phyloP scores from a whole-genome alignment of 352 stramenopile species.

The Globisporangium irregulare region DNA sequence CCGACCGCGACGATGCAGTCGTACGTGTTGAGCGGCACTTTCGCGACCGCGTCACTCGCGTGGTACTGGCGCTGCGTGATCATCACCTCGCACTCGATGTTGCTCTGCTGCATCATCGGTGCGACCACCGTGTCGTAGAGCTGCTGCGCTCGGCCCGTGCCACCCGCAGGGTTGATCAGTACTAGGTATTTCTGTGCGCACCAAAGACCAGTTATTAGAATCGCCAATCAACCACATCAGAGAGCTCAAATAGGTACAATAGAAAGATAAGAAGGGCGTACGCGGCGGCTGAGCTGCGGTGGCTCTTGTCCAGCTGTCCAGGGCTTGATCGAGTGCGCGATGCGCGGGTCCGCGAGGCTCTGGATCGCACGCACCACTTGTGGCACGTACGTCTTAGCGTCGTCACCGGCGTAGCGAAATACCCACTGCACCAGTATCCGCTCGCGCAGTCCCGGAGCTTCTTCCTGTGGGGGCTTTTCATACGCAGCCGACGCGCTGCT shows the following conservation, averaged over 20 bases:
- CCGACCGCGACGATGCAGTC: conserved; percentile 63
- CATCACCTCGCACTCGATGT: conserved; percentile 52
- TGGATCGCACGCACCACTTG: conserved; percentile 39
- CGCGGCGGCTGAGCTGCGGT: conserved; percentile 30
- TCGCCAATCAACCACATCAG: conserved; percentile 2
- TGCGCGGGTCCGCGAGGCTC: conserved; percentile 41
- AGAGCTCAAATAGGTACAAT: conserved; percentile 10
- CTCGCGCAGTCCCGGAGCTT: not conserved
- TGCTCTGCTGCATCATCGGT: conserved; percentile 46
- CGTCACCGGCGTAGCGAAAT: conserved; percentile 32
- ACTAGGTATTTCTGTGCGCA: conserved; percentile 45
- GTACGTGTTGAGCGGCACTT: conserved; percentile 43
- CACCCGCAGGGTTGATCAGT: conserved; percentile 64
- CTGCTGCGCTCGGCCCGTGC: conserved; percentile 45
- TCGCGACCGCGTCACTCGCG: conserved; percentile 46
- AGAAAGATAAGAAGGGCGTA: conserved; percentile 20
- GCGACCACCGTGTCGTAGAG: conserved; percentile 50
- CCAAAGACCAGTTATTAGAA: not conserved
- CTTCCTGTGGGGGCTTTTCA: conserved; percentile 14
- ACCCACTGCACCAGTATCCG: conserved; percentile 44
- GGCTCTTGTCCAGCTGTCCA: not conserved
- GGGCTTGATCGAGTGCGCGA: conserved; percentile 19
- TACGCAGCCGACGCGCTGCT: not conserved
- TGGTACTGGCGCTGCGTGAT: conserved; percentile 49
- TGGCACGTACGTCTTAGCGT: conserved; percentile 27